Evolutionary conservation across 495 filamentous ascomycete genomes (phyloP).

Genomic region (Penicillium paradoxum): DNA sequence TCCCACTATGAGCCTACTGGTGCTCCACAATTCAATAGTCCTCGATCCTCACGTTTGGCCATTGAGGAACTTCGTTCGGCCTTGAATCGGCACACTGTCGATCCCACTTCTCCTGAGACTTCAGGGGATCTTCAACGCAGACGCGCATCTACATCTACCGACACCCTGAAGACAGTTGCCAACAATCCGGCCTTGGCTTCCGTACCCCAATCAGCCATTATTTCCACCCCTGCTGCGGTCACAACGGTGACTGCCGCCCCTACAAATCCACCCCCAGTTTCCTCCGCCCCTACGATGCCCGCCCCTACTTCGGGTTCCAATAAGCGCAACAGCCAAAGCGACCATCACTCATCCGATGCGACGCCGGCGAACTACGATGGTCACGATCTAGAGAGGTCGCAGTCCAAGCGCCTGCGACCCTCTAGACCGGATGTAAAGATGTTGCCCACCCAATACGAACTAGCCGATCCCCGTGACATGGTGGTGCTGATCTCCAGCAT

Average conservation of each 20-base stretch:
- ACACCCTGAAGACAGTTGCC: conserved; percentile 13
- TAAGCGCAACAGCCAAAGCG: conserved; percentile 37
- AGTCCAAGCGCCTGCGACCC: conserved; percentile 49
- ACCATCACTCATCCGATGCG: conserved; percentile 24
- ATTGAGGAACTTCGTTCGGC: conserved; percentile 48
- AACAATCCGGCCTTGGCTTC: conserved; percentile 22
- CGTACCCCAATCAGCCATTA: conserved; percentile 18
- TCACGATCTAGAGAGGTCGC: conserved; percentile 46
- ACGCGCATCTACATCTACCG: conserved; percentile 37
- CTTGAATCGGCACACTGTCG: conserved; percentile 42
- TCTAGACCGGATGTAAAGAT: conserved; percentile 58
- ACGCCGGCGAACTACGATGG: conserved; percentile 41
- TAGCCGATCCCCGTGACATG: conserved; percentile 73
- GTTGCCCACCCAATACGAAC: conserved; percentile 72
- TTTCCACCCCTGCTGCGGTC: conserved; percentile 14
- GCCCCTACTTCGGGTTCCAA: conserved; percentile 37
- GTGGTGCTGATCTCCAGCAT: conserved; percentile 90
- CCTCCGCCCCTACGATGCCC: conserved; percentile 34
- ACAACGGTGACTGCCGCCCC: conserved; percentile 19
- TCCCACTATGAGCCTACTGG: conserved; percentile 33
- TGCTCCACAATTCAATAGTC: conserved; percentile 34
- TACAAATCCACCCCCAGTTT: conserved; percentile 20
- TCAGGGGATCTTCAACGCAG: conserved; percentile 35
- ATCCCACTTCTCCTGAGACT: conserved; percentile 34
- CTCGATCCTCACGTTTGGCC: conserved; percentile 39